These are phyloP conservation scores for Melocanna baccifera DNA, from an alignment of 176 grass and related monocot genomes.

Conservation along the genomic window DNA sequence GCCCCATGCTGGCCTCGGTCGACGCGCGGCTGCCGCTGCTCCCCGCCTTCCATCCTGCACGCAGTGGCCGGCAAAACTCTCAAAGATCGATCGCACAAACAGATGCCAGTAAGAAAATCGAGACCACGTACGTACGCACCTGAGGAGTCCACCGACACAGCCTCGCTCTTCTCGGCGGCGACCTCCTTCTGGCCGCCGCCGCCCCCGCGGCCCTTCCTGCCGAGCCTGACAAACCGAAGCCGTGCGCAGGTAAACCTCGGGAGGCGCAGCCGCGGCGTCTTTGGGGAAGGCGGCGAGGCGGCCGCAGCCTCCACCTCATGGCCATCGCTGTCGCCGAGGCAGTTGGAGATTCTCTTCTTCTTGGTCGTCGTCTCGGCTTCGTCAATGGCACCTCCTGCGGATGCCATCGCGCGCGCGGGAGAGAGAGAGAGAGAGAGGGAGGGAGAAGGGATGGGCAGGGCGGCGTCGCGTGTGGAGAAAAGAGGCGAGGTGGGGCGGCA, in stretches of 20 bases:
- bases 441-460: neutral
- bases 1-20: conserved; percentile 33
- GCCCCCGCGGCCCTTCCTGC: neutral
- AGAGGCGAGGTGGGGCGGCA: neutral
- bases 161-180: conserved; percentile 2
- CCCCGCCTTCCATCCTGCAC: neutral
- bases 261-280: conserved; percentile 30
- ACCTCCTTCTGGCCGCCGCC: neutral
- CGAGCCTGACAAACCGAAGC: conserved; percentile 13
- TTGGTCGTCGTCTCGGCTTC: neutral
- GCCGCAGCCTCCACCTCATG: neutral
- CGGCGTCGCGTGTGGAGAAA: neutral
- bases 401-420: neutral
- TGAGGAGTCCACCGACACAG: neutral
- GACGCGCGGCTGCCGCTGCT: neutral
- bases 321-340: conserved; percentile 33
- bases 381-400: neutral
- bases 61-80: neutral
- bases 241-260: conserved; percentile 41
- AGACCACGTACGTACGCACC: neutral
- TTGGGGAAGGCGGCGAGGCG: neutral
- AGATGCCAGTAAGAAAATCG: neutral
- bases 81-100: neutral
- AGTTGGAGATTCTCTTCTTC: conserved; percentile 36
- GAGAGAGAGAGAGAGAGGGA: neutral